A percentile compares a stretch with the other conserved stretches of the same genome.
phyloP scores from a whole-genome alignment of 805 yeast species.

The Pichia paraexigua region DNA sequence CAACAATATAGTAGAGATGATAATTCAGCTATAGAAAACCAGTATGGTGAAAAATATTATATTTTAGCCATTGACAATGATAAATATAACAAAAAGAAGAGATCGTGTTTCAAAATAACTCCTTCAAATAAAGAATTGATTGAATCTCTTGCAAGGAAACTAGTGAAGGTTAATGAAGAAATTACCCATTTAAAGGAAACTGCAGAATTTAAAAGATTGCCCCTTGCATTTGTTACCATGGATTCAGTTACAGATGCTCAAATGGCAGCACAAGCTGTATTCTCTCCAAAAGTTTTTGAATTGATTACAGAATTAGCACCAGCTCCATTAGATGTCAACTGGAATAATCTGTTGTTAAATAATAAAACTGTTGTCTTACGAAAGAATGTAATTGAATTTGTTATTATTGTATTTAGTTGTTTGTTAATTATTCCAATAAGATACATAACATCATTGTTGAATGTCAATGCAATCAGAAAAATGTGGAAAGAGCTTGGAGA shows the following conservation, averaged over 20 bases:
- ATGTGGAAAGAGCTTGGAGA: constrained; percentile 54
- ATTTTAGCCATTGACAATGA: background rate
- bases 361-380: constrained; percentile 30
- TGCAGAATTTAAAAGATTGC: constrained; percentile 33
- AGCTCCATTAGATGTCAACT: constrained; percentile 89
- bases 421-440: constrained; percentile 48
- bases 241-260: constrained; percentile 92
- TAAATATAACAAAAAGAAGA: background rate
- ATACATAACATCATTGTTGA: constrained; percentile 48
- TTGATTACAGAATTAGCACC: constrained; percentile 85
- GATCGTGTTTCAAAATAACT: background rate
- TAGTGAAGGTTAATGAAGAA: constrained; percentile 32
- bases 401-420: constrained; percentile 42
- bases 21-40: background rate
- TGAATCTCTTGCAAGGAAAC: constrained; percentile 26
- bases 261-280: constrained; percentile 92
- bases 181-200: constrained; percentile 29
- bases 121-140: constrained; percentile 26
- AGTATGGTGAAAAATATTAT: background rate
- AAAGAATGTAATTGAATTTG: constrained; percentile 25
- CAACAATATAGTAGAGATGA: background rate
- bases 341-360: constrained; percentile 51
- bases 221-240: constrained; percentile 77
- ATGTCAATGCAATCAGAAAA: constrained; percentile 46
- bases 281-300: constrained; percentile 83